Base-by-base conservation (phyloP, 768 basidiomycete species). In the Serendipita sp. region DNA sequence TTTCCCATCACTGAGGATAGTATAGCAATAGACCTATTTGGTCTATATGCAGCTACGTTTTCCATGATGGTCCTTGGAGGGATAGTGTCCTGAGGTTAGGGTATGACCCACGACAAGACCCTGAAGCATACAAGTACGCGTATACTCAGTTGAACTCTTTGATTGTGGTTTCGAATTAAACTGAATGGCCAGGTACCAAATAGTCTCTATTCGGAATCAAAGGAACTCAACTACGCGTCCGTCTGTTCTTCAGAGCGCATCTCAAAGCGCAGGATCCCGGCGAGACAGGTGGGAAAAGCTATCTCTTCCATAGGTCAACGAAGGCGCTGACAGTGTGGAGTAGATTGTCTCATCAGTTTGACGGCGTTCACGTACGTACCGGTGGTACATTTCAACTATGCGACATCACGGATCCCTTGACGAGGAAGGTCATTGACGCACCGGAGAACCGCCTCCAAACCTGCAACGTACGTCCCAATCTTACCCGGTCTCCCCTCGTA, bases 311-410 rank as follows among this genome's bases (percentile, higher is more conserved):
- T 5, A 44, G 28, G 18, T 30, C 37, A 4, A 46, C 7, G 7
- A 28, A 10, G 5, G 41, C 13, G 13, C 7, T 41, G 41, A 41
- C 41, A 41, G 13, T 37, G 24, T 2, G 13, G 18, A 38, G 30
- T 65, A 76, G 72, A 28, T 79, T 77, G 69, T 86, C 87, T 0
- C 92, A 98, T 72, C 80, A 92, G 37, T 99, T 98, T 69, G 92
- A 99, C 72, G 96, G 95, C 0, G 82, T 81, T 4, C 74, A 92
- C 53, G 83, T 86, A 51, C 85, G 87, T 69, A 89, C 95, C 73
- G 88, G 90, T 0, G 92, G 92, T 1, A 89, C 92, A 16, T 99
- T 91, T 75, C 96, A 98, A 73, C 78, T 99, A 3, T 89, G 89
- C 73, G 96, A 99, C n/a, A 88, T 99, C 68, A 75, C 79, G 4